Conservation (phyloP, 139 green algal species). For the Closterium sp. region DNA sequence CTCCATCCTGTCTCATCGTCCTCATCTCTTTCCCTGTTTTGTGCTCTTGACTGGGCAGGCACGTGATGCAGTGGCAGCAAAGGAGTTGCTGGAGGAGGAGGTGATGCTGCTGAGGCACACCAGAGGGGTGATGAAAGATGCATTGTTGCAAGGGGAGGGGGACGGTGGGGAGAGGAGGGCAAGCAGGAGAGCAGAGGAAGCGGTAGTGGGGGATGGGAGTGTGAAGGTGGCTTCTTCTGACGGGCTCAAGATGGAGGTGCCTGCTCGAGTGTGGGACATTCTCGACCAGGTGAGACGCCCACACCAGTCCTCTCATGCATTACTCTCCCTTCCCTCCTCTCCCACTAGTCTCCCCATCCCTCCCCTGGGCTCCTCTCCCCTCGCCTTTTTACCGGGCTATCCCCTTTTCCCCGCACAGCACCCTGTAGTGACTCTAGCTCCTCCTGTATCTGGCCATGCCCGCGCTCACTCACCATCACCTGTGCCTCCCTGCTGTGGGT, state of each 20-base stretch:
- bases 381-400: too few relatives aligned
- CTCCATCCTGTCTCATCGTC: not conserved
- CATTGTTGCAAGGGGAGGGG: not conserved
- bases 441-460: not conserved
- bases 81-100: not conserved
- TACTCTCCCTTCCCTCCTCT: not conserved
- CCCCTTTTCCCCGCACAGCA: not conserved
- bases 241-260: not conserved
- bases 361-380: too few relatives aligned
- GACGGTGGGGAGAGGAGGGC: not conserved
- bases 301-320: not conserved
- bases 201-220: not conserved
- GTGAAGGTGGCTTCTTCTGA: not conserved
- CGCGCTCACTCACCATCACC: not conserved
- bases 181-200: not conserved
- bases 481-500: not conserved
- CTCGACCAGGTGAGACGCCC: not conserved
- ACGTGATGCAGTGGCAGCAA: not conserved
- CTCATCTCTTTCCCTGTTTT: not conserved
- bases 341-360: too few relatives aligned
- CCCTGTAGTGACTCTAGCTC: not conserved
- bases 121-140: not conserved
- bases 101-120: not conserved
- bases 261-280: not conserved
- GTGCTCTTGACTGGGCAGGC: not conserved